Percentiles rank a stretch among this genome's conserved stretches.
Conservation (phyloP, 148 eudicot genomes). For the Chenopodium quinoa region DNA sequence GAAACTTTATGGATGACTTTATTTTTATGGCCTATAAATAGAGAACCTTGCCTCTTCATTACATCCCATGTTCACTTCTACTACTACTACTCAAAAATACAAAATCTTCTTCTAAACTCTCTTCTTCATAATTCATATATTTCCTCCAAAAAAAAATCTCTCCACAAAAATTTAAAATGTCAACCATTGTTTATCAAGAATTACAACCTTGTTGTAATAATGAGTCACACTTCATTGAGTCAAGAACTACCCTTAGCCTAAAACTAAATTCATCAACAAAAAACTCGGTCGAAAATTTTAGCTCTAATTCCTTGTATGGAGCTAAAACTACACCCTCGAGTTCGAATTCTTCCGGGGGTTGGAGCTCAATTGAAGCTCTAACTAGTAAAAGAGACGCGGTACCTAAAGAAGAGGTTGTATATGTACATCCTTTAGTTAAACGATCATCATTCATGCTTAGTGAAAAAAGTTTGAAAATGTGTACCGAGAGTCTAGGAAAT, state of each 20-base stretch:
- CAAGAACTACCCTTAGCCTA: conserved; percentile 33
- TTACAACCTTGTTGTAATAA: conserved; percentile 32
- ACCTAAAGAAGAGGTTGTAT: conserved; percentile 9
- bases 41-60: conserved; percentile 24
- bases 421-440: conserved; percentile 31
- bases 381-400: conserved; percentile 4
- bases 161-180: conserved; percentile 27
- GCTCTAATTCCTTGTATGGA: too few species aligned
- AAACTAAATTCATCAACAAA: conserved; percentile 17
- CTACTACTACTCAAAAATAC: not conserved
- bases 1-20: conserved; percentile 25
- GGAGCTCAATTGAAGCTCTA: conserved; percentile 36
- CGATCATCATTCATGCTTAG: conserved; percentile 31
- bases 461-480: conserved; percentile 34
- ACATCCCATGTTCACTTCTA: conserved; percentile 30
- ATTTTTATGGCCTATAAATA: conserved; percentile 55
- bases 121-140: not conserved
- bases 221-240: conserved; percentile 25
- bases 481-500: conserved; percentile 31
- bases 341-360: conserved; percentile 14
- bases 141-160: not conserved
- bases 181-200: conserved; percentile 51
- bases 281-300: not conserved
- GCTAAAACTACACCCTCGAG: not conserved
- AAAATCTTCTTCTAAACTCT: not conserved